Percentiles rank a stretch among this genome's conserved stretches.
These are phyloP conservation scores for Auriscalpium microsporum DNA, from an alignment of 768 basidiomycete species.

Conservation along the genomic window DNA sequence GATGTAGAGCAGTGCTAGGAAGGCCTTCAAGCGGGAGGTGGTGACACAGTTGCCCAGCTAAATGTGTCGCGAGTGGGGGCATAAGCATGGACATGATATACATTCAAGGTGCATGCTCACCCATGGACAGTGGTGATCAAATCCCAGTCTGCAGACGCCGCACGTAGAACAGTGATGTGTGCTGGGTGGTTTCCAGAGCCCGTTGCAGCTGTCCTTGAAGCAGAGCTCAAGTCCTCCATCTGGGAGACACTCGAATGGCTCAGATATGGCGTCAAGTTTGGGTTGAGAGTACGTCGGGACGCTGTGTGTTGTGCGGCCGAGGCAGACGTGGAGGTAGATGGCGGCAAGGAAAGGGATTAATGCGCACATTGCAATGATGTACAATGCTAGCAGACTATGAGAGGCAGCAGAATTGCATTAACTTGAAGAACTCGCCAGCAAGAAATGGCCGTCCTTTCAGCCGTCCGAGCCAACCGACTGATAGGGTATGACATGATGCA, in stretches of 20 bases:
- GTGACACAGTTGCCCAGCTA: slow-evolving; percentile 18
- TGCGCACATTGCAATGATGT: slow-evolving; percentile 1
- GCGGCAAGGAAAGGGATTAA: slow-evolving; percentile 6
- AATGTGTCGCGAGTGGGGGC: not conserved
- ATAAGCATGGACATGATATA: not conserved
- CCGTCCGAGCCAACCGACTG: slow-evolving; percentile 12
- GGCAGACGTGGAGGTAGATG: slow-evolving; percentile 9
- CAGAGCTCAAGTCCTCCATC: slow-evolving; percentile 14
- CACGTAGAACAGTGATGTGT: slow-evolving; percentile 18
- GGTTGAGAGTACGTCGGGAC: slow-evolving; percentile 21
- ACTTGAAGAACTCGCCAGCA: slow-evolving; percentile 3
- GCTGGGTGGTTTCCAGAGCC: slow-evolving; percentile 16
- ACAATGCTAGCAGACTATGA: slow-evolving; percentile 1
- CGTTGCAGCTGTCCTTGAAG: slow-evolving; percentile 8
- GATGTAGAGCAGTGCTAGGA: slow-evolving; percentile 11
- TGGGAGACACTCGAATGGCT: slow-evolving; percentile 13
- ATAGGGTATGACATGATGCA: not conserved
- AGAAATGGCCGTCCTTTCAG: slow-evolving; percentile 1
- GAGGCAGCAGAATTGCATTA: not conserved
- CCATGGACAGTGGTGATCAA: slow-evolving; percentile 21
- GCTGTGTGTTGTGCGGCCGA: slow-evolving; percentile 11
- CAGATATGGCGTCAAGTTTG: slow-evolving; percentile 11
- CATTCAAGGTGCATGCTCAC: not conserved
- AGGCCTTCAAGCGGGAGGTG: slow-evolving; percentile 9
- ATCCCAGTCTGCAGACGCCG: slow-evolving; percentile 17